These are phyloP conservation scores for Potentilla sterilis DNA, from an alignment of 306 rosid genomes.

Conservation along the genomic window DNA sequence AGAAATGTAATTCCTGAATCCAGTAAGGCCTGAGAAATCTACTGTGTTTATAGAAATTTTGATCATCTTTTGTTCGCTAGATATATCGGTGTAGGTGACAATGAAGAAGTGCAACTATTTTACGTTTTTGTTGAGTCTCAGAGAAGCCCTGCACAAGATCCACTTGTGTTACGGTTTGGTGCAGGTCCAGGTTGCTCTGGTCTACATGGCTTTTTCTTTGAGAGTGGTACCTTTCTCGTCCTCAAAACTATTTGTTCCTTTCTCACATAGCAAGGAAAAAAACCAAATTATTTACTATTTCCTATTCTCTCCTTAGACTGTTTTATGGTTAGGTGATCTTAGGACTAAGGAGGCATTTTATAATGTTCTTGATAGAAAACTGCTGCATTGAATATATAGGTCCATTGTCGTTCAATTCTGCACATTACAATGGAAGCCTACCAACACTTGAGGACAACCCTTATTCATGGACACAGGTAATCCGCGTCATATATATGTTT, in stretches of 20 bases:
- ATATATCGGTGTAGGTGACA: constrained; percentile 22
- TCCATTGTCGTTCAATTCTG: constrained; percentile 14
- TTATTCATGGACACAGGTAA: constrained; percentile 21
- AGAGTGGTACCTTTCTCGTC: constrained; percentile 15
- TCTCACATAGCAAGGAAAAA: neutral
- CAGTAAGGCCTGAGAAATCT: neutral
- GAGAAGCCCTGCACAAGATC: constrained; percentile 25
- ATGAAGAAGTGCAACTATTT: constrained; percentile 17
- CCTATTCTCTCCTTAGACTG: neutral
- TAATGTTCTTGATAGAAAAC: too few relatives aligned
- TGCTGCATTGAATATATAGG: constrained; percentile 7
- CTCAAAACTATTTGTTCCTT: neutral
- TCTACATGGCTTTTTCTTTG: constrained; percentile 6
- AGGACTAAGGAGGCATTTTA: neutral
- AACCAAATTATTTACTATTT: neutral
- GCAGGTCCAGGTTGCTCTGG: constrained; percentile 28
- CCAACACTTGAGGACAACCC: constrained; percentile 19
- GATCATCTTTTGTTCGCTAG: constrained; percentile 1
- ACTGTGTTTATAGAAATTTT: neutral
- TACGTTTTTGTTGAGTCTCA: constrained; percentile 22
- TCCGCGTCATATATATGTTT: neutral
- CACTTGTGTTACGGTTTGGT: constrained; percentile 5
- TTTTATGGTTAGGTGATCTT: neutral
- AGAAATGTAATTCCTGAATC: neutral
- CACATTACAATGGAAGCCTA: constrained; percentile 26